phyloP scores from a whole-genome alignment of 306 rosid genomes.

The Benincasa hispida region DNA sequence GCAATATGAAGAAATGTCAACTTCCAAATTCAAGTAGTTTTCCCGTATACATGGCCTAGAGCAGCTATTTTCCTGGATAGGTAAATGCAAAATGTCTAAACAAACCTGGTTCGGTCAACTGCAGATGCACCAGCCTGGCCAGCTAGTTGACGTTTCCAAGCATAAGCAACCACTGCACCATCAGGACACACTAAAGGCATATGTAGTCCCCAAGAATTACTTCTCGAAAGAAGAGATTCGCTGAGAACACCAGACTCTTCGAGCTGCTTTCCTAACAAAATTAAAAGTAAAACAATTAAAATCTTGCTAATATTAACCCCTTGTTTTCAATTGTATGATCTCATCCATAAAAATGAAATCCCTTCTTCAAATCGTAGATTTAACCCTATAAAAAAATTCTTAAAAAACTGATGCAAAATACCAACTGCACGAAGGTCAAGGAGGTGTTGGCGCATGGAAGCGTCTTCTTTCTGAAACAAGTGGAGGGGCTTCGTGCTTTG shows the following conservation, averaged over 20 bases:
- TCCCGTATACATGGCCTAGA: background rate
- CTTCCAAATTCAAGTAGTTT: background rate
- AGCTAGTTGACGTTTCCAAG: conserved; percentile 91
- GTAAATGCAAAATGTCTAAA: background rate
- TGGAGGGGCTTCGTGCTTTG: conserved; percentile 61
- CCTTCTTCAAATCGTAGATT: no score
- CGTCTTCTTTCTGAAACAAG: conserved; percentile 58
- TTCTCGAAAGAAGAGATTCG: conserved; percentile 62
- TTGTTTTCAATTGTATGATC: background rate
- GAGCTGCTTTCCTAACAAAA: conserved; percentile 60
- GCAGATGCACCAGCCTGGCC: conserved; percentile 97
- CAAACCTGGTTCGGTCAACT: conserved; percentile 73
- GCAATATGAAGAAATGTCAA: background rate
- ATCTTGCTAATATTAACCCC: background rate
- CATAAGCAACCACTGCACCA: conserved; percentile 88
- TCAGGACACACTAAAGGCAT: conserved; percentile 97
- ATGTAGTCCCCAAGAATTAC: conserved; percentile 86
- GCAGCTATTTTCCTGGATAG: background rate
- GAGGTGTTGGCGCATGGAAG: conserved; percentile 75
- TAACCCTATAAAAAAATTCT: background rate
- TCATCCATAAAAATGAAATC: background rate
- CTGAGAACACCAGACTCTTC: conserved; percentile 78
- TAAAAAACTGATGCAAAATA: background rate
- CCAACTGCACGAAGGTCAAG: conserved; percentile 76
- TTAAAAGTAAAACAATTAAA: background rate